phyloP scores from a whole-genome alignment of 2,329 filamentous ascomycete genomes.

The Paraphoma chrysanthemicola region DNA sequence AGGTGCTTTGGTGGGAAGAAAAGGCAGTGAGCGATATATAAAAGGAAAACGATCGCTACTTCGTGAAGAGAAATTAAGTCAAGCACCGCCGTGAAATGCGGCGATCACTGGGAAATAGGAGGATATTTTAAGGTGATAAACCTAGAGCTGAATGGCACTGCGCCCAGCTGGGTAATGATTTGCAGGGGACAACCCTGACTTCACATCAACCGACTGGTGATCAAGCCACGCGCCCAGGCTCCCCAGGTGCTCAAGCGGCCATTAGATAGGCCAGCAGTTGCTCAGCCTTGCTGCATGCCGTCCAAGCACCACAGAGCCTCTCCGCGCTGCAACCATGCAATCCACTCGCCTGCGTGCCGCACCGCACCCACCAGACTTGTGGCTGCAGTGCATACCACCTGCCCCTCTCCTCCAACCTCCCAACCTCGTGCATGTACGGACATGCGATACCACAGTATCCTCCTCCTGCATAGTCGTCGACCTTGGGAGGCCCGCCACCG shows the following conservation, averaged over 20 bases:
- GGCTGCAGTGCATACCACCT: conserved; percentile 36
- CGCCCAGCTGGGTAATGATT: conserved; percentile 25
- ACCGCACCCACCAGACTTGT: conserved; percentile 14
- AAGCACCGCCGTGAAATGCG: neutral
- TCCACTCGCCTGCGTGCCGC: conserved; percentile 13
- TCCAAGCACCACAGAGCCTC: conserved; percentile 25
- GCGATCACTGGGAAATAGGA: conserved; percentile 17
- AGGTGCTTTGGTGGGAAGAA: conserved; percentile 3
- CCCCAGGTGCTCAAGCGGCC: conserved; percentile 16
- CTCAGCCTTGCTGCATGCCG: conserved; percentile 36
- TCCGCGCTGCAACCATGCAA: conserved; percentile 23
- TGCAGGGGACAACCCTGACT: conserved; percentile 18
- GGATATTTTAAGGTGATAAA: conserved; percentile 32
- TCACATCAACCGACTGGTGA: conserved; percentile 18
- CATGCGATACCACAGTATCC: conserved; percentile 10
- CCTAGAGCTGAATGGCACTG: no score
- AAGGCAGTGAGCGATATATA: conserved; percentile 10
- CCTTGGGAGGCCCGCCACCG: conserved; percentile 7
- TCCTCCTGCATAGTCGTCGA: conserved; percentile 3
- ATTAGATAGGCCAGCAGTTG: conserved; percentile 30
- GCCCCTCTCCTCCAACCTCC: conserved; percentile 20
- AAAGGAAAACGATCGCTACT: neutral
- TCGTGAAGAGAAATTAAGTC: neutral
- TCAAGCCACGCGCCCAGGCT: conserved; percentile 22
- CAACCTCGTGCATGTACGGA: conserved; percentile 1